Conservation (phyloP, 352 stramenopile species). For the Phytophthora agathidicida region DNA sequence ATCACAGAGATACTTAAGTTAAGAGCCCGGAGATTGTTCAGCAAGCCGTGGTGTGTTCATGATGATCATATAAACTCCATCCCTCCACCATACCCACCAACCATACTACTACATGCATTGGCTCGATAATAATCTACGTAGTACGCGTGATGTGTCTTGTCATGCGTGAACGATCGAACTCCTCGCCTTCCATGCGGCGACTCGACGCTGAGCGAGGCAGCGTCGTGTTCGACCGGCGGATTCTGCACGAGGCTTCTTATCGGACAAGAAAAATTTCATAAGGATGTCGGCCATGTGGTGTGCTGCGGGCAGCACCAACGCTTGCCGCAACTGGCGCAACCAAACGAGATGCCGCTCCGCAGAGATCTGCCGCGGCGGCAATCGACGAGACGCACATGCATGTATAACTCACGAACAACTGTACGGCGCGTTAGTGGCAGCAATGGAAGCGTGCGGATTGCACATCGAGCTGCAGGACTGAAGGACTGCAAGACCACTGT, state of each 20-base stretch:
- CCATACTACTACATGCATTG: too few relatives aligned
- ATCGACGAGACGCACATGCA: too few relatives aligned
- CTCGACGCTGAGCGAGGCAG: neutral
- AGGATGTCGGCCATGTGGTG: conserved; percentile 30
- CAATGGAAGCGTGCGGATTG: conserved; percentile 15
- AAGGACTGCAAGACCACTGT: conserved; percentile 15
- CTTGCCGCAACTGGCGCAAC: conserved; percentile 17
- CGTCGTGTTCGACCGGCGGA: neutral
- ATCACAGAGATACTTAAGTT: conserved; percentile 31
- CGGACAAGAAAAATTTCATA: conserved; percentile 34
- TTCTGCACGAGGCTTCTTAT: conserved; percentile 8
- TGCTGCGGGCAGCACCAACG: neutral
- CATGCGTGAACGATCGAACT: neutral
- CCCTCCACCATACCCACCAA: neutral
- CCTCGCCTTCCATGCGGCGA: too few relatives aligned
- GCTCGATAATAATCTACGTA: too few relatives aligned
- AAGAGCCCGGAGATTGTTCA: conserved; percentile 33
- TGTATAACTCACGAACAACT: too few relatives aligned
- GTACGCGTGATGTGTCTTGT: too few relatives aligned
- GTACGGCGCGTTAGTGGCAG: too few relatives aligned
- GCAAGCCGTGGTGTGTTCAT: conserved; percentile 23
- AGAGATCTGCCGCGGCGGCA: neutral
- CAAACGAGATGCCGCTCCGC: conserved; percentile 12
- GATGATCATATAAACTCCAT: conserved; percentile 24
- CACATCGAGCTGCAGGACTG: conserved; percentile 6